A percentile compares a stretch with the other conserved stretches of the same genome.
phyloP scores from a whole-genome alignment of 495 filamentous ascomycete species.

The Neurospora sp. region DNA sequence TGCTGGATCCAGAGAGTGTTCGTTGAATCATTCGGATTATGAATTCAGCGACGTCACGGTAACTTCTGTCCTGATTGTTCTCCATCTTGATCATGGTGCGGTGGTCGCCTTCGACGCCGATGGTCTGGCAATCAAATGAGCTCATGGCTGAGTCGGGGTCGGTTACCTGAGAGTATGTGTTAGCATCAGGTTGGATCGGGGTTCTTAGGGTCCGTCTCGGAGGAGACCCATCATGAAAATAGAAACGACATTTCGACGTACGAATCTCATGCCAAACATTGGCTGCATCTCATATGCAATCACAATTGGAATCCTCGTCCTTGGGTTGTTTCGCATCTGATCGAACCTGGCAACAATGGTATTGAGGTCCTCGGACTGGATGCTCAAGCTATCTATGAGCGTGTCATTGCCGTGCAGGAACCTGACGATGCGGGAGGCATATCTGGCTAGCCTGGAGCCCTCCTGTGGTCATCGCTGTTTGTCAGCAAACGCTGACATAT shows the following conservation, averaged over 20 bases:
- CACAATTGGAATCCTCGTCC: constrained; percentile 5
- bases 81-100: constrained; percentile 12
- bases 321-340: constrained; percentile 5
- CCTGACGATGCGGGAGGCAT: constrained; percentile 3
- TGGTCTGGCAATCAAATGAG: not conserved
- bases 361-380: constrained; percentile 1
- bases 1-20: constrained; percentile 2
- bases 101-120: constrained; percentile 10
- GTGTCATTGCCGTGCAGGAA: constrained; percentile 6
- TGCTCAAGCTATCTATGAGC: constrained; percentile 7
- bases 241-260: not conserved
- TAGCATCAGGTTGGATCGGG: not conserved
- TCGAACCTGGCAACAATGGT: constrained; percentile 7
- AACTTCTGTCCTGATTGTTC: constrained; percentile 8
- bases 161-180: not conserved
- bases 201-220: not conserved
- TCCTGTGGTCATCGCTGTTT: not conserved
- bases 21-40: constrained; percentile 10
- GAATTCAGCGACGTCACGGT: not conserved
- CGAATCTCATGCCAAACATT: constrained; percentile 7
- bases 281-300: constrained; percentile 8
- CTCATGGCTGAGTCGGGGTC: constrained; percentile 8
- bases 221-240: not conserved
- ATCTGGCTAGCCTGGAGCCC: constrained; percentile 5
- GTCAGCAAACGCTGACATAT: not conserved